A percentile compares a stretch with the other conserved stretches of the same genome.
Evolutionary conservation across 1,139 yeast genomes (phyloP).

Genomic region (Lodderomyces theae): DNA sequence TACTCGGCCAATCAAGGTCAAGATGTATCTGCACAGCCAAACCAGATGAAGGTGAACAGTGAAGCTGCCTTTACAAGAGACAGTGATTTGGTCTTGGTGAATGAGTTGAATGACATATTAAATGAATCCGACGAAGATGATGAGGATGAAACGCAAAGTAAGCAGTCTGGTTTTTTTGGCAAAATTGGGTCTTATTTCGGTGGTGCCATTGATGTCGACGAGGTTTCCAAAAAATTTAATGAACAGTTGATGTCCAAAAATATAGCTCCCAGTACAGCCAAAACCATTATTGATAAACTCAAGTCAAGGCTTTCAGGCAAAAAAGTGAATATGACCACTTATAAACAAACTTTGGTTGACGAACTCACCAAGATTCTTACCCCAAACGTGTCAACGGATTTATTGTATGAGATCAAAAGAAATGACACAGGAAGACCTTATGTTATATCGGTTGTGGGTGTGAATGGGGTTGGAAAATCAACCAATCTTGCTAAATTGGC

Average conservation of each 20-base stretch:
- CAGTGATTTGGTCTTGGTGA: constrained; percentile 42
- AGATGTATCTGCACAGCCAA: constrained; percentile 32
- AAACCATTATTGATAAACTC: constrained; percentile 36
- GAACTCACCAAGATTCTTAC: constrained; percentile 82
- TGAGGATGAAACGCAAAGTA: constrained; percentile 17
- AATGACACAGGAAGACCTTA: constrained; percentile 56
- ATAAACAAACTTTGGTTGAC: constrained; percentile 62
- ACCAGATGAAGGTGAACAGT: constrained; percentile 34
- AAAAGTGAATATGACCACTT: constrained; percentile 29
- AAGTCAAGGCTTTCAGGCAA: constrained; percentile 29
- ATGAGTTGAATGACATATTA: constrained; percentile 43
- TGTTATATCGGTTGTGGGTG: constrained; percentile 95
- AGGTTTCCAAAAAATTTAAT: constrained; percentile 40
- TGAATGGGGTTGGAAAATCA: constrained; percentile 96
- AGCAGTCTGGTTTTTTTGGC: constrained; percentile 29
- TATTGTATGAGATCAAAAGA: constrained; percentile 73
- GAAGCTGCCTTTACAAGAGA: constrained; percentile 34
- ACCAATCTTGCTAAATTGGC: constrained; percentile 93
- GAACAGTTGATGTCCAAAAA: constrained; percentile 46
- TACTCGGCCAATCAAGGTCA: constrained; percentile 26
- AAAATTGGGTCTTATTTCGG: constrained; percentile 42
- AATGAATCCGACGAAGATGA: constrained; percentile 33
- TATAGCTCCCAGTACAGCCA: constrained; percentile 43
- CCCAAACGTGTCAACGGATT: constrained; percentile 87
- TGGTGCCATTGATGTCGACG: constrained; percentile 34